Evolutionary conservation across 2,329 filamentous ascomycete species (phyloP).

Genomic region (Cladosporium sp.): DNA sequence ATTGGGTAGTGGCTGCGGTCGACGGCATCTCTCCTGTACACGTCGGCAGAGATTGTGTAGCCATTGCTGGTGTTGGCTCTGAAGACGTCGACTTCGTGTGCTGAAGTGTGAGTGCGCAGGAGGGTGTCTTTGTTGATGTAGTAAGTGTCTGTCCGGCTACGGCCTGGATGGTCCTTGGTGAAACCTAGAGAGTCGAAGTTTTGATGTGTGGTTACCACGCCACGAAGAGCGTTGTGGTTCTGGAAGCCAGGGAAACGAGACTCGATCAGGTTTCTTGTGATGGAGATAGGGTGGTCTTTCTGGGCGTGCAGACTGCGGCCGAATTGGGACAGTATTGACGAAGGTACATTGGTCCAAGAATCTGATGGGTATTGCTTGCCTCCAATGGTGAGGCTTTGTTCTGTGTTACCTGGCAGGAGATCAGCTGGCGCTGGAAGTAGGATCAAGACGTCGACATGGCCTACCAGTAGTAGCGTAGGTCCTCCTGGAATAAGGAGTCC

Average conservation of each 20-base stretch:
- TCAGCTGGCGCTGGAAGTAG: conserved; percentile 1
- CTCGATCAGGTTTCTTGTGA: conserved; percentile 90
- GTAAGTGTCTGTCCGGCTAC: conserved; percentile 88
- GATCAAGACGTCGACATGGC: neutral
- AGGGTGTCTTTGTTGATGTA: conserved; percentile 85
- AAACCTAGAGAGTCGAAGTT: conserved; percentile 99
- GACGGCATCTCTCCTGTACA: conserved; percentile 92
- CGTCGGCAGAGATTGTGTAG: conserved; percentile 89
- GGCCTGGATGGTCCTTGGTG: conserved; percentile 80
- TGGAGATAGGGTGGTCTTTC: conserved; percentile 82
- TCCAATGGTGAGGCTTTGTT: conserved; percentile 52
- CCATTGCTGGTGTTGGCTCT: conserved; percentile 70
- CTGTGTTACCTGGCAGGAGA: neutral
- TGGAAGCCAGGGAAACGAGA: conserved; percentile 78
- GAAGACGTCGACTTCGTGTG: conserved; percentile 85
- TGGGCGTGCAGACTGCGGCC: conserved; percentile 84
- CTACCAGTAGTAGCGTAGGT: conserved; percentile 16
- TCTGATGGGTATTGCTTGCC: conserved; percentile 68
- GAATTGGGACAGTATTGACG: conserved; percentile 72
- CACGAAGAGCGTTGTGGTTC: conserved; percentile 75
- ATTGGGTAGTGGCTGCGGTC: conserved; percentile 94
- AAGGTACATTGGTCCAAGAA: conserved; percentile 80
- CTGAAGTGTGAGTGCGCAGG: conserved; percentile 89
- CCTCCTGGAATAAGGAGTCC: neutral
- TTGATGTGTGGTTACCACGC: conserved; percentile 78